Base-by-base conservation (phyloP, 2,329 filamentous ascomycete species). In the Parasarocladium wereldwijsianum region DNA sequence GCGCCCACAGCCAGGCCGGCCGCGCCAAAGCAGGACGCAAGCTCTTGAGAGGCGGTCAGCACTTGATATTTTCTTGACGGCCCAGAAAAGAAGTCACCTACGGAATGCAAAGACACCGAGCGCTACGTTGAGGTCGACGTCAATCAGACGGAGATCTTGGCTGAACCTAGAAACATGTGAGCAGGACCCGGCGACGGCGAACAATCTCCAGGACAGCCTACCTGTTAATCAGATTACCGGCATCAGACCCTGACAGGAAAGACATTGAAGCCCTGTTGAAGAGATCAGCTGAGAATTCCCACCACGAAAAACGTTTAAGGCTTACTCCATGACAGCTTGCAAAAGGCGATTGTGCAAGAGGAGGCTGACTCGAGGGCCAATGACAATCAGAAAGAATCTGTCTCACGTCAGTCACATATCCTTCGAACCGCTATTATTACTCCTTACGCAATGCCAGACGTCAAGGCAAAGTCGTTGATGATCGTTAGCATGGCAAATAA, bases 1-100 rank as follows among this genome's bases (percentile, higher is more conserved):
- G 58, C 54, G 4, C 55, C 48, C 6, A 53, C 51, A 15, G 64
- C 57, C 2, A 66, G 44, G 4, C 50, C 54, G 33, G 59, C 54
- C 32, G 61, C 55, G 13, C 54, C 55, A 15, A 64, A 42, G 32
- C 58, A 56, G 2, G 57, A 29, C 7, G 36, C 27, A 6, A 46
- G 34, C 31, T 49, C 45, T 48, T 8, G 2, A 12, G 12, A n/a
- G 19, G 14, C 6, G 17, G 33, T 36, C 30, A 40, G 32, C 4
- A 13, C 3, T 12, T n/a, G 8, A 3, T 1, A 7, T 6, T 6
- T 5, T 4, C n/a, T 7, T 12, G 11, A 24, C n/a, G 23, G 23
- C n/a, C n/a, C n/a, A n/a, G n/a, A n/a, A n/a, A n/a, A n/a, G n/a
- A n/a, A n/a, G n/a, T n/a, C n/a, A 16, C 4, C 24, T 33, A 47